phyloP scores from a whole-genome alignment of 768 basidiomycete species.

The Lactarius psammicola region DNA sequence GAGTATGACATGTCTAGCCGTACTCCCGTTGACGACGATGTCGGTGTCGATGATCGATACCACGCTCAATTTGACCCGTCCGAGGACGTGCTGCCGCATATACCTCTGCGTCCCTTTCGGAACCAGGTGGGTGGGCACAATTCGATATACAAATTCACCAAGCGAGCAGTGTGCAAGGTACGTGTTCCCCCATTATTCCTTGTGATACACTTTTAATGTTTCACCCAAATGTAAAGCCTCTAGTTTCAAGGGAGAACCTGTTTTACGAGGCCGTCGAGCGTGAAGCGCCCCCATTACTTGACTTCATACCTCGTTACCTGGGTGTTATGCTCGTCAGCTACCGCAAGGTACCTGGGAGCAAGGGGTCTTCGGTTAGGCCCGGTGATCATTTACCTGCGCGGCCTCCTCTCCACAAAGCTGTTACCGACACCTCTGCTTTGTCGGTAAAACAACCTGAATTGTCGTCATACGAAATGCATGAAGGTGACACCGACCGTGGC shows the following conservation, averaged over 20 bases:
- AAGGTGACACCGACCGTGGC: conserved; percentile 41
- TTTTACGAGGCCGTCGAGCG: conserved; percentile 97
- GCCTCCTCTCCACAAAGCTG: conserved; percentile 33
- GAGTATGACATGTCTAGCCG: conserved; percentile 31
- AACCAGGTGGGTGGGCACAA: conserved; percentile 98
- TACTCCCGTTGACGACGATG: conserved; percentile 23
- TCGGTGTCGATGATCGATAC: conserved; percentile 36
- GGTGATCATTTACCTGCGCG: conserved; percentile 27
- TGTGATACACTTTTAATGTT: conserved; percentile 9
- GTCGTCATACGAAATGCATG: conserved; percentile 32
- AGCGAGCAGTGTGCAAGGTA: conserved; percentile 98
- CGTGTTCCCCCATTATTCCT: conserved; percentile 33
- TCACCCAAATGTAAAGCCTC: conserved; percentile 54
- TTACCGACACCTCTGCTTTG: conserved; percentile 31
- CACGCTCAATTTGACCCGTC: conserved; percentile 44
- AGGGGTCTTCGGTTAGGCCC: conserved; percentile 26
- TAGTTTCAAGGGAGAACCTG: conserved; percentile 94
- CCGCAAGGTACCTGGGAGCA: conserved; percentile 55
- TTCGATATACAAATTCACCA: conserved; percentile 97
- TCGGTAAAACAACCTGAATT: background rate
- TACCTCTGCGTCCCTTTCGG: conserved; percentile 91
- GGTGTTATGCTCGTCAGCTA: conserved; percentile 99
- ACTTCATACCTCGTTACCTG: conserved; percentile 95
- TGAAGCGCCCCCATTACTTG: conserved; percentile 87
- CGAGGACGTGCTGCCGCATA: conserved; percentile 72